A percentile compares a stretch with the other conserved stretches of the same genome.
phyloP scores from a whole-genome alignment of 192 early-diverging fungal species.

The Mortierella hygrophila region DNA sequence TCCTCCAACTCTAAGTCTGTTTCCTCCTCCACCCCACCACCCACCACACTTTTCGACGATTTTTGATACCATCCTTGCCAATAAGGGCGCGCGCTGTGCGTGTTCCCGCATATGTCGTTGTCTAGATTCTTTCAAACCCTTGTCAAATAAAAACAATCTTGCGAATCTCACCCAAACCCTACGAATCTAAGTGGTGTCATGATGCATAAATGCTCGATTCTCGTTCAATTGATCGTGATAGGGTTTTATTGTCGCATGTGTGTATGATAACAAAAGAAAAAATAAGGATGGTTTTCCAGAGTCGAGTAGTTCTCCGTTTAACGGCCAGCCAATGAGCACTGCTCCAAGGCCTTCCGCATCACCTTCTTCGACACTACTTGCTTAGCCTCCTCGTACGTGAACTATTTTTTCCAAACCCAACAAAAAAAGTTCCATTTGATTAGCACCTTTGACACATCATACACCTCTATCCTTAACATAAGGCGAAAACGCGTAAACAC shows the following conservation, averaged over 20 bases:
- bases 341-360: conserved; percentile 58
- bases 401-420: conserved; percentile 27
- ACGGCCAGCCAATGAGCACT: conserved; percentile 48
- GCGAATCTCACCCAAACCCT: background rate
- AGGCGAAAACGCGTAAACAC: background rate
- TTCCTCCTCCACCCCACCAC: background rate
- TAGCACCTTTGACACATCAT: background rate
- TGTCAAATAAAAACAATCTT: background rate
- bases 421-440: background rate
- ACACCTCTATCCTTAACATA: background rate
- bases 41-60: background rate
- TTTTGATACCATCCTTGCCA: background rate
- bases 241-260: background rate
- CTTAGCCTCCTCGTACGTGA: conserved; percentile 59
- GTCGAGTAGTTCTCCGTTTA: background rate
- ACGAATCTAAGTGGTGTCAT: background rate
- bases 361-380: conserved; percentile 50
- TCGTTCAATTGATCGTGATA: background rate
- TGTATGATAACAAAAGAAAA: background rate
- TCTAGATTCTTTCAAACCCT: background rate
- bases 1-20: background rate
- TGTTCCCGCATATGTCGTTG: background rate
- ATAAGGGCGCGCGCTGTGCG: background rate
- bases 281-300: background rate
- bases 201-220: background rate